Evolutionary conservation across 1,284 basidiomycete species (phyloP), one percentile per base, ranked within the genome.

Genomic region (Pseudozyma tsukubaensis): DNA sequence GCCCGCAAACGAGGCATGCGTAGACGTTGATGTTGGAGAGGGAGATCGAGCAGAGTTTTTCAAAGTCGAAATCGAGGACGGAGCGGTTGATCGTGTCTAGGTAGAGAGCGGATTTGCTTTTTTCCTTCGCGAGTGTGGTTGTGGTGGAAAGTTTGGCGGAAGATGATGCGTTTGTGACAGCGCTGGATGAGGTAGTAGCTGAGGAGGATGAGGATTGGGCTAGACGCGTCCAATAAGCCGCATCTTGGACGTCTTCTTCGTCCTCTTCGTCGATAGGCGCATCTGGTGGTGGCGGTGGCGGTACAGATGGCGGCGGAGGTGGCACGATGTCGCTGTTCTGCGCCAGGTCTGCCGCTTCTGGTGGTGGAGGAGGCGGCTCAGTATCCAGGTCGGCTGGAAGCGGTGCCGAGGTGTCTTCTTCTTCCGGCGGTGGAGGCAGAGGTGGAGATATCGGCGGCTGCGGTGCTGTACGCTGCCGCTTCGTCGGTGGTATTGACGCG

Each of bases 1-100:
- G 97, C 58, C 97, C 97, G 84, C 94, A 97, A 12, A 99, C 94
- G 50, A 99, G 90, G 83, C 97, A 99, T 21, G 94, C 94, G 82
- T 99, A 99, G 71, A 93, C 92, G 85, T 99, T 97, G 88, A 97
- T 94, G 85, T 97, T 97, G 34, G 93, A 93, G 50, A 94, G 88
- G 32, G 93, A 96, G 62, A 99, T 94, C 10, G 94, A 97, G 88
- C 97, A 99, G 34, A 99, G 89, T 87, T 96, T 94, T 87, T 99
- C 97, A 83, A 99, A 99, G 86, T 99, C 97, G 86, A 99, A 99
- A 86, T 99, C 97, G 67, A 99, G 90, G 42, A 91, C 55, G 7
- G 52, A 45, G 14, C 84, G 76, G 47, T 84, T 76, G 70, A 85
- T 82, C 39, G 96, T 98, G 86, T 99, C 96, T 59, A 99, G 90